These are phyloP conservation scores for Coleophoma crateriformis DNA, from an alignment of 2,329 filamentous ascomycete genomes.

Conservation along the genomic window DNA sequence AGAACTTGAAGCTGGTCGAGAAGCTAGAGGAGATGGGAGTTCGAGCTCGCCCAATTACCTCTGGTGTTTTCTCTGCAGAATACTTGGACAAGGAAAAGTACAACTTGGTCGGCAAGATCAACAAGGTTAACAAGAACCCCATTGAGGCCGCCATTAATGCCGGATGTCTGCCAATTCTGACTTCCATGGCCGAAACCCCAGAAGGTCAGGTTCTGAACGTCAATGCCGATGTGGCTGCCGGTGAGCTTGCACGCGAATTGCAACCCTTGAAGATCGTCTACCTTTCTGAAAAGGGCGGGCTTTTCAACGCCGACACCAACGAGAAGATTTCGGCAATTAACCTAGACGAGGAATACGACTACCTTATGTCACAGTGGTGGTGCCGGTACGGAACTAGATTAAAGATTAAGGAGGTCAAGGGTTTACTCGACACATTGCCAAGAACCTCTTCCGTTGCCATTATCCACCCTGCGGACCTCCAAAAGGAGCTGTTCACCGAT, in stretches of 20 bases:
- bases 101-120: conserved; percentile 93
- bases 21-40: conserved; percentile 87
- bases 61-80: conserved; percentile 85
- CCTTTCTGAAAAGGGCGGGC: conserved; percentile 93
- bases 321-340: conserved; percentile 98
- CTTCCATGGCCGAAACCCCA: conserved; percentile 89
- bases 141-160: conserved; percentile 90
- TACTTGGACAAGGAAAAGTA: conserved; percentile 97
- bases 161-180: conserved; percentile 87
- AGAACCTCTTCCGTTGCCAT: conserved; percentile 93
- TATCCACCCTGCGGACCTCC: conserved; percentile 90
- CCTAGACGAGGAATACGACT: conserved; percentile 91
- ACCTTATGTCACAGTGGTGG: conserved; percentile 91
- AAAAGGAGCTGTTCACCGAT: conserved; percentile 96
- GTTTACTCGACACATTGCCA: conserved; percentile 81
- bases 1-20: conserved; percentile 90
- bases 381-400: conserved; percentile 89
- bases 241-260: conserved; percentile 81
- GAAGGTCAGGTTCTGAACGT: conserved; percentile 95
- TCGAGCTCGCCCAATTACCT: conserved; percentile 80
- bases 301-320: conserved; percentile 89
- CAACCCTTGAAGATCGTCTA: conserved; percentile 97
- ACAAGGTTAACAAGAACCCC: conserved; percentile 79
- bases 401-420: conserved; percentile 98
- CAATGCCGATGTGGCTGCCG: conserved; percentile 94